Conservation (phyloP, 768 basidiomycete genomes). For the Mycena filopes region DNA sequence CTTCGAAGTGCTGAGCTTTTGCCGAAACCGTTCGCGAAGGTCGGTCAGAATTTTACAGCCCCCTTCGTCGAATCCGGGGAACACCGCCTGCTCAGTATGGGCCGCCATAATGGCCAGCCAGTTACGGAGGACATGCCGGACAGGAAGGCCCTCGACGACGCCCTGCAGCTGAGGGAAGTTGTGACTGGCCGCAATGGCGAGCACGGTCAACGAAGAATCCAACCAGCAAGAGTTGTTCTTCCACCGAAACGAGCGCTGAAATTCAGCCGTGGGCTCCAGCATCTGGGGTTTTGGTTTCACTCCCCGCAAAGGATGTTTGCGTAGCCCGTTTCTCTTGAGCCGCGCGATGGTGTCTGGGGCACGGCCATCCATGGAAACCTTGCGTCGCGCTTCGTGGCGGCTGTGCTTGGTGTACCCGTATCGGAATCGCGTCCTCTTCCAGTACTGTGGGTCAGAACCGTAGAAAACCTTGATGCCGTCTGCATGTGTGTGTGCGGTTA, state of each 20-base stretch:
- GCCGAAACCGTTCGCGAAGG: slow-evolving; percentile 5
- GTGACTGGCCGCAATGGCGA: slow-evolving; percentile 6
- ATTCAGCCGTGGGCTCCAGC: neutral
- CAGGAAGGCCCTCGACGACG: neutral
- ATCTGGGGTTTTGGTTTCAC: neutral
- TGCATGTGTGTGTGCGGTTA: too few relatives aligned
- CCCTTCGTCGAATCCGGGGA: neutral
- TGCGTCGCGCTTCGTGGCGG: too few relatives aligned
- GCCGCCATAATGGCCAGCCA: neutral
- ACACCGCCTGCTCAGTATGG: neutral
- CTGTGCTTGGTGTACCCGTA: too few relatives aligned
- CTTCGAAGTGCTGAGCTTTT: neutral
- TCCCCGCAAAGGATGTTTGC: too few relatives aligned
- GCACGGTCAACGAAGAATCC: slow-evolving; percentile 17
- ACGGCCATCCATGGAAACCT: too few relatives aligned
- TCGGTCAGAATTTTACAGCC: neutral
- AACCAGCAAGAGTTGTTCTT: slow-evolving; percentile 23
- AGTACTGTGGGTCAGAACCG: slow-evolving; percentile 14
- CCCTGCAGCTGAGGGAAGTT: neutral
- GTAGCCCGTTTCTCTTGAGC: too few relatives aligned
- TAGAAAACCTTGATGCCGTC: slow-evolving; percentile 9
- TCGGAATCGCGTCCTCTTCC: slow-evolving; percentile 7
- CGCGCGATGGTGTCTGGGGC: too few relatives aligned
- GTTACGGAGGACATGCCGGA: neutral
- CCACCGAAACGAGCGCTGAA: slow-evolving; percentile 24